Evolutionary conservation across 768 basidiomycete species (phyloP).

Genomic region (Macrolepiota fuliginosa): DNA sequence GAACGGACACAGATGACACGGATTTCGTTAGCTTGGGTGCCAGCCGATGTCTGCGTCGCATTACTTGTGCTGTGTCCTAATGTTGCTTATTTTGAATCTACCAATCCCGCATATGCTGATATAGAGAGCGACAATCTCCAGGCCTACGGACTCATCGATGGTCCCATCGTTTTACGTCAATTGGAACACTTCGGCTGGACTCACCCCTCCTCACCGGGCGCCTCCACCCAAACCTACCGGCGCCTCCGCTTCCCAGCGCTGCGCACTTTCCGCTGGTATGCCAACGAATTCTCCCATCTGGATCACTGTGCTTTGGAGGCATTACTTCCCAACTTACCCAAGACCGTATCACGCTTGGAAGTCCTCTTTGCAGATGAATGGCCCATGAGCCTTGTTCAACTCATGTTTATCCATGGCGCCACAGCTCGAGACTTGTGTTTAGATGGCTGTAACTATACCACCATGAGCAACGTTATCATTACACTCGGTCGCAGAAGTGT

Average conservation of each 20-base stretch:
- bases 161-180: not conserved
- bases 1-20: not conserved
- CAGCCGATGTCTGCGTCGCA: not conserved
- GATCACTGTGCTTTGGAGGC: not conserved
- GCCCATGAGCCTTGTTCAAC: not conserved
- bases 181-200: not conserved
- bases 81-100: not conserved
- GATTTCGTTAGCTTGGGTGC: not conserved
- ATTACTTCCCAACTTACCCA: not conserved
- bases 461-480: not conserved
- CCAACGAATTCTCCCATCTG: not conserved
- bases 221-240: not conserved
- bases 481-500: not conserved
- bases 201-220: not conserved
- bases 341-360: not conserved
- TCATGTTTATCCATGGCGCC: not conserved
- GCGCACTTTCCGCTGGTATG: not conserved
- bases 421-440: not conserved
- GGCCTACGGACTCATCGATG: not conserved
- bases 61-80: constrained; percentile 1
- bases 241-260: not conserved
- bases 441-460: not conserved
- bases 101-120: not conserved
- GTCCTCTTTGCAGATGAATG: not conserved
- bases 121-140: not conserved